Percentiles rank a stretch among this genome's conserved stretches.
Conservation (phyloP, 352 stramenopile genomes). For the Phytopythium mirpurense region DNA sequence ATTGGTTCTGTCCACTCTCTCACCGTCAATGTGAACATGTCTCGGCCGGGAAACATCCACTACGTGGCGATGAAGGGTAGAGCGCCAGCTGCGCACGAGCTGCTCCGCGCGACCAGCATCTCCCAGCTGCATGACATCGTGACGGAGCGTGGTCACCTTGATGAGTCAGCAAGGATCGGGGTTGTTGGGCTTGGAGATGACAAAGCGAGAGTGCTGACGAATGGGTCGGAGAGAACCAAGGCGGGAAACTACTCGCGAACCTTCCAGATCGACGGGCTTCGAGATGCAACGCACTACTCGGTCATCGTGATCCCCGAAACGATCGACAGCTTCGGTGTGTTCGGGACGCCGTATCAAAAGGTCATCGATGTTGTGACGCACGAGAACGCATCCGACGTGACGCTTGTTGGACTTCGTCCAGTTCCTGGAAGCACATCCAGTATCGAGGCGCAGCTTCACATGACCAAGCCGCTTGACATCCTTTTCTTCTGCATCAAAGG, state of each 20-base stretch:
- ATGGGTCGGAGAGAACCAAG: not conserved
- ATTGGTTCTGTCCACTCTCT: conserved; percentile 50
- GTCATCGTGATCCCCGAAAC: conserved; percentile 66
- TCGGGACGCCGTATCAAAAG: conserved; percentile 32
- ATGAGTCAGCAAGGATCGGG: not conserved
- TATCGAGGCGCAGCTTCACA: conserved; percentile 37
- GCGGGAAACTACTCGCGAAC: conserved; percentile 12
- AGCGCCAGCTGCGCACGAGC: conserved; percentile 9
- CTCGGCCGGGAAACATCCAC: conserved; percentile 43
- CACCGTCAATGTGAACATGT: conserved; percentile 32
- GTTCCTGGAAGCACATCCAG: conserved; percentile 29
- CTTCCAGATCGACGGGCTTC: conserved; percentile 37
- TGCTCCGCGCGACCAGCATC: conserved; percentile 15
- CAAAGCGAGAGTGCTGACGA: conserved; percentile 1
- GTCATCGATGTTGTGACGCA: conserved; percentile 55
- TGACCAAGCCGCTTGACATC: conserved; percentile 55
- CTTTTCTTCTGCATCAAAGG: conserved; percentile 39
- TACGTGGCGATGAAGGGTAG: conserved; percentile 25
- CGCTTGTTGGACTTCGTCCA: conserved; percentile 20
- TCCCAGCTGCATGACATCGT: conserved; percentile 21
- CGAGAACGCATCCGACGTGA: conserved; percentile 55
- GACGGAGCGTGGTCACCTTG: conserved; percentile 8
- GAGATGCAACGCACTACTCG: conserved; percentile 41
- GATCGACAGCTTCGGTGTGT: conserved; percentile 50
- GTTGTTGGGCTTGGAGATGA: conserved; percentile 1